phyloP scores from a whole-genome alignment of 2,329 filamentous ascomycete species.

The Botrytis pseudocinerea region DNA sequence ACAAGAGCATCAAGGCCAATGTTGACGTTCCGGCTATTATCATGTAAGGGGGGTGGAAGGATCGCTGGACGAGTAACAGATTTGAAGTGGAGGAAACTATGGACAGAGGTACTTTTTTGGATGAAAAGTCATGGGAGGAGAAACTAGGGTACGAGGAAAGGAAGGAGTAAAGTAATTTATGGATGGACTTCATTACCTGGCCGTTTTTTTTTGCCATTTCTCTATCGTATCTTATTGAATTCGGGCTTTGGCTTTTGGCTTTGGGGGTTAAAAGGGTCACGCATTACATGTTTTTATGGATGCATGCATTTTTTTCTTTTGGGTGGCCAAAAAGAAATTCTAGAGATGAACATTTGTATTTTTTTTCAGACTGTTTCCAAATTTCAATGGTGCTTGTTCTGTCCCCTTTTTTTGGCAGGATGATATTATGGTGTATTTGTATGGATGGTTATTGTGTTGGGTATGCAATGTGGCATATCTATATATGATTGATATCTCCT shows the following conservation, averaged over 20 bases:
- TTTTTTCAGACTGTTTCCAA: neutral
- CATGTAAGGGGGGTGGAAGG: conserved; percentile 51
- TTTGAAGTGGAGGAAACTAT: neutral
- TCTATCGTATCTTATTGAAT: conserved; percentile 15
- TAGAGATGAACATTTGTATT: conserved; percentile 10
- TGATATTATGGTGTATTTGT: neutral
- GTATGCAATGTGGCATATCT: neutral
- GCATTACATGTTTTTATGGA: conserved; percentile 18
- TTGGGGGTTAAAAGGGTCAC: conserved; percentile 9
- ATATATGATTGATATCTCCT: neutral
- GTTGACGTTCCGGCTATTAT: conserved; percentile 77
- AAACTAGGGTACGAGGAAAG: neutral
- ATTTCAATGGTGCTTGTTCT: neutral
- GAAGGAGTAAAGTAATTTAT: conserved; percentile 18
- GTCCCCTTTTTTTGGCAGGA: neutral
- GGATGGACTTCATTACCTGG: conserved; percentile 18
- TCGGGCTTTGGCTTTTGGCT: conserved; percentile 13
- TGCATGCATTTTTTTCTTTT: conserved; percentile 10
- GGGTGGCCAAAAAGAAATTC: conserved; percentile 4
- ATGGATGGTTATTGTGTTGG: neutral
- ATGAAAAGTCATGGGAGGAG: conserved; percentile 1
- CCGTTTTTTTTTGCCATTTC: conserved; percentile 20
- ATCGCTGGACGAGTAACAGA: neutral
- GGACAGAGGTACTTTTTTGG: neutral
- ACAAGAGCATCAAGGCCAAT: conserved; percentile 99